Evolutionary conservation across 208 protist genomes (phyloP), one percentile per base, ranked within the genome.

Genomic region (Acanthamoeba pearcei): DNA sequence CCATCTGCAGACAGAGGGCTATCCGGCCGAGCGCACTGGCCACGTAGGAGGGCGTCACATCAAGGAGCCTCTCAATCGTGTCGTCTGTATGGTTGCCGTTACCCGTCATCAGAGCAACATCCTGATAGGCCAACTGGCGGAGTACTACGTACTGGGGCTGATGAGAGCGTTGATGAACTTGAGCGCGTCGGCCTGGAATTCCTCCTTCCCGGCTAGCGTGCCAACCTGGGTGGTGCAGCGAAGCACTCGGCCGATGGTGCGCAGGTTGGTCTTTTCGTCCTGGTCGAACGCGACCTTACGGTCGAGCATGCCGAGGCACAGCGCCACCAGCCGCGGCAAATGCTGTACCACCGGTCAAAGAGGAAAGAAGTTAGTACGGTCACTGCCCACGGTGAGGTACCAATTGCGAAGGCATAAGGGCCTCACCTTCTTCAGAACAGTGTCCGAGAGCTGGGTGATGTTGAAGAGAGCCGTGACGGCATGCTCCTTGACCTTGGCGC

Each of bases 391-490:
- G 13, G 1, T 17, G 27, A 29, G 13, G n/a, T 0, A 17, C 0
- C 57, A 27, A 27, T 27, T 8, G 24, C 24, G 22, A 64, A 17
- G 15, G 76, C 42, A 46, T 46, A 4, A 83, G 5, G 42, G 5
- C 46, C 1, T 10, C 10, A 86, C 78, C 78, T 27, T 60, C 51
- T 60, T 60, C 4, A 86, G 51, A 1, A 86, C 46, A 15, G 46
- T 62, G 78, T 53, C 29, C 19, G 78, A 86, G 49, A 86, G 78
- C 78, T 86, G 78, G 6, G 78, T 86, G 78, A 86, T 60, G 78
- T 86, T 86, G 51, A 86, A 86, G 78, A 86, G 78, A 15, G 78
- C 78, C 9, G 78, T 86, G 22, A 86, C 78, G 29, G 78, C 78
- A 24, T 86, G 78, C 29, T 86, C 78, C 78, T 86, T 86, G 78